A percentile compares a stretch with the other conserved stretches of the same genome.
phyloP scores from a whole-genome alignment of 164 flowering plant genomes.

The Umbellularia californica region DNA sequence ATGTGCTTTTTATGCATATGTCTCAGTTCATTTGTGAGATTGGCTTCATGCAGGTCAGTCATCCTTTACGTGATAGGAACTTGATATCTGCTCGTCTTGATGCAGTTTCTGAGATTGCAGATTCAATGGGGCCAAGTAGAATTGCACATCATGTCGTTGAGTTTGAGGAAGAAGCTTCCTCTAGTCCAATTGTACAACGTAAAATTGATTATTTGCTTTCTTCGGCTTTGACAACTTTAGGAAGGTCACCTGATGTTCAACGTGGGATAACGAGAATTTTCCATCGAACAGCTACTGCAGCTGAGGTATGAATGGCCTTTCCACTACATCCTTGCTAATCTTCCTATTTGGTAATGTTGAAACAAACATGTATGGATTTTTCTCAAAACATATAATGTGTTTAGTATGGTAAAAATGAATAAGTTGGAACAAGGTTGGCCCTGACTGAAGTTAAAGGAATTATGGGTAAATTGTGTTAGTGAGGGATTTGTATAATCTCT shows the following conservation, averaged over 20 bases:
- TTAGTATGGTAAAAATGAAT: neutral
- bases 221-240: constrained; percentile 60
- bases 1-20: neutral
- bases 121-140: constrained; percentile 51
- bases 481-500: neutral
- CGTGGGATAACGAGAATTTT: constrained; percentile 92
- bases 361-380: neutral
- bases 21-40: constrained; percentile 13
- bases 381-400: neutral
- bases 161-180: constrained; percentile 28
- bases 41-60: constrained; percentile 61
- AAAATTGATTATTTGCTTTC: constrained; percentile 47
- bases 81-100: constrained; percentile 83
- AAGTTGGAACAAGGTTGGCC: neutral
- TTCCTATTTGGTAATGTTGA: neutral
- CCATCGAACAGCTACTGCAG: constrained; percentile 75
- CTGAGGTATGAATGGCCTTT: constrained; percentile 53
- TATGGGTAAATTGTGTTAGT: neutral
- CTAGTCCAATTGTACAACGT: constrained; percentile 19
- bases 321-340: neutral
- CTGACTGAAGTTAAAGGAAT: neutral
- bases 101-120: constrained; percentile 91
- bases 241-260: constrained; percentile 73
- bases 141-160: constrained; percentile 19
- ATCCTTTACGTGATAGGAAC: constrained; percentile 79